Base-by-base conservation (phyloP, 768 basidiomycete genomes). In the Chalciporus pseudorubinellus region DNA sequence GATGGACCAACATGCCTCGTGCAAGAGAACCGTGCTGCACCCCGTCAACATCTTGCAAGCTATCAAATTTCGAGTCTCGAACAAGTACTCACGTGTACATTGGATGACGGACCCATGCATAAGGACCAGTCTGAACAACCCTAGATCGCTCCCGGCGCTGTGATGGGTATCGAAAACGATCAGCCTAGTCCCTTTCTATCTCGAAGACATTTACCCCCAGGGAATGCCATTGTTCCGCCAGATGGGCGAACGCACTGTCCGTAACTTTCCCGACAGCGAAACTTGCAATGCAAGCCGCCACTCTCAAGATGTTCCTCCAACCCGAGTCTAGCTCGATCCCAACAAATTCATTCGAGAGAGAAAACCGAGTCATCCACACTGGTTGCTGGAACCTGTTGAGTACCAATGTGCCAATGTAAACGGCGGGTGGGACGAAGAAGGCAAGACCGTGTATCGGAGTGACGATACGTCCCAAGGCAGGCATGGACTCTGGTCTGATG, bases 321-420 rank as follows among this genome's bases (percentile, higher is more conserved):
- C 36, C n/a, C 12, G 31, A 29, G 39, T 55, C 31, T 7, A 52
- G 16, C 13, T 16, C 33, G 39, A 24, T 8, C 16, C 44, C 47
- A 2, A 52, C 49, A 22, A 53, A 42, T 12, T 51, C 33, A 8
- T 56, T 38, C 2, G 59, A 40, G 9, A 68, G 48, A 11, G 57
- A 49, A 12, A 39, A 60, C 16, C 39, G 50, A 22, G 39, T 9
- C 46, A 67, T 56, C 68, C 68, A 71, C 14, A 44, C 47, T 9
- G 65, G 67, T 49, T 67, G 64, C 19, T 55, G 49, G 22, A 70
- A 36, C 10, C 54, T 22, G 39, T 65, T 64, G 22, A 57, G 22
- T 3, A 51, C 53, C 29, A 69, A 48, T 10, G 49, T 52, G n/a
- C 46, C 50, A 33, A 64, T 39, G 19, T 66, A 69, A 7, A 60